Percentiles rank a stretch among this genome's conserved stretches.
Conservation (phyloP, 2,329 filamentous ascomycete species). For the Nemania bipapillata region DNA sequence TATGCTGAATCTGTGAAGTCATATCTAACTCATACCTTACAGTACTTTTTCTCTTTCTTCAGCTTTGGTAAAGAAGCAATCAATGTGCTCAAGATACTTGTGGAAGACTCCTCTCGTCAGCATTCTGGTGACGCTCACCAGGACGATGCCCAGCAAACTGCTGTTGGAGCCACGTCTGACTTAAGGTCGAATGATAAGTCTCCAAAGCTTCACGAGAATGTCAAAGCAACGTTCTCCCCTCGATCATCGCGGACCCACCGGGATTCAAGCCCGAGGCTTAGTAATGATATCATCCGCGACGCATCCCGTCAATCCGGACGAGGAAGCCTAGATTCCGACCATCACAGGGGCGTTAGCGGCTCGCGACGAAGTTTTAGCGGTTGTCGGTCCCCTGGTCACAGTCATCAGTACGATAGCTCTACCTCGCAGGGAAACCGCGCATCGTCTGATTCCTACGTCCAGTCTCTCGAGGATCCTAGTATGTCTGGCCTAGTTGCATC, state of each 20-base stretch:
- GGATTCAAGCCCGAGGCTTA: constrained; percentile 65
- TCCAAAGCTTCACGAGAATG: constrained; percentile 63
- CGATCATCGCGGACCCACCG: constrained; percentile 58
- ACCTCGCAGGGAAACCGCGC: constrained; percentile 65
- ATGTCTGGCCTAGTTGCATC: constrained; percentile 76
- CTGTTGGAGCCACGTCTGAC: constrained; percentile 28
- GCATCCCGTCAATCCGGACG: constrained; percentile 59
- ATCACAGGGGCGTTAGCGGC: constrained; percentile 56
- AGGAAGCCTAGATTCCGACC: constrained; percentile 65
- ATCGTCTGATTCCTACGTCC: constrained; percentile 79
- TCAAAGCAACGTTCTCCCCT: constrained; percentile 70
- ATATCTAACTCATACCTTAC: constrained; percentile 42
- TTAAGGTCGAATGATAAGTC: constrained; percentile 47
- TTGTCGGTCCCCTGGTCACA: constrained; percentile 63
- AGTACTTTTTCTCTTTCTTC: constrained; percentile 98
- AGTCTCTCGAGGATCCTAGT: constrained; percentile 78
- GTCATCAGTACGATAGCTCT: constrained; percentile 59
- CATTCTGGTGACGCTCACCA: constrained; percentile 50
- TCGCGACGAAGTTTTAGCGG: constrained; percentile 72
- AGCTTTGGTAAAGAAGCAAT: constrained; percentile 85
- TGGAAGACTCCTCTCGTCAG: constrained; percentile 70
- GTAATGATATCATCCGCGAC: constrained; percentile 65
- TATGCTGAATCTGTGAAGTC: not conserved
- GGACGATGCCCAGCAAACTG: constrained; percentile 18
- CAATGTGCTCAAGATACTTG: constrained; percentile 76